Conservation (phyloP, 208 protist genomes). For the Crithidia expoeki region DNA sequence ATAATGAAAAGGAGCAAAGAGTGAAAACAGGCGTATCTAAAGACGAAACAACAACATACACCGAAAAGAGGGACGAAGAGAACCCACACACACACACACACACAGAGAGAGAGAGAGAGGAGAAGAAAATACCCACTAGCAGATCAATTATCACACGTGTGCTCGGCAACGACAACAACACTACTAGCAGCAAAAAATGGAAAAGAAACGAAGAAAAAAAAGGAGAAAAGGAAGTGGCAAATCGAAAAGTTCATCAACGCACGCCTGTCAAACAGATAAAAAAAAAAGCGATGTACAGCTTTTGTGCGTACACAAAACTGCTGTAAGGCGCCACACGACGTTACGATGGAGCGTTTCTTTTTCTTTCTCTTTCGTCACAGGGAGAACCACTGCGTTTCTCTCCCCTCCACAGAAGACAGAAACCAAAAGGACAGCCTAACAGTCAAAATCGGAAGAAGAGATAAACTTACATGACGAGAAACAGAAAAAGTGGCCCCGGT, state of each 20-base stretch:
- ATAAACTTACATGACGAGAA: too few species aligned
- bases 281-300: neutral
- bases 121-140: neutral
- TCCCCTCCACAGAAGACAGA: too few species aligned
- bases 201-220: neutral
- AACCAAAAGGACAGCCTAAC: too few species aligned
- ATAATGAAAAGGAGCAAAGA: neutral
- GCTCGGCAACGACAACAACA: neutral
- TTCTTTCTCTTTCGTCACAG: neutral
- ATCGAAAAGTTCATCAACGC: neutral
- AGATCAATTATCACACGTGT: neutral
- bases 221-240: neutral
- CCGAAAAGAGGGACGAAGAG: neutral
- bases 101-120: neutral
- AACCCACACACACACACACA: constrained; percentile 3
- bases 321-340: neutral
- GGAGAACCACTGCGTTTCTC: too few species aligned
- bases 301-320: neutral
- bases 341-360: neutral
- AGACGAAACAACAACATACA: neutral
- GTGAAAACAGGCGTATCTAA: neutral
- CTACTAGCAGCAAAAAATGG: neutral
- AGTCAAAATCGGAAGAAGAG: too few species aligned
- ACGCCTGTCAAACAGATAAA: neutral
- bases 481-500: too few species aligned